Evolutionary conservation across 495 filamentous ascomycete genomes (phyloP), one percentile per base, ranked within the genome.

Genomic region (Emericellopsis terricola): DNA sequence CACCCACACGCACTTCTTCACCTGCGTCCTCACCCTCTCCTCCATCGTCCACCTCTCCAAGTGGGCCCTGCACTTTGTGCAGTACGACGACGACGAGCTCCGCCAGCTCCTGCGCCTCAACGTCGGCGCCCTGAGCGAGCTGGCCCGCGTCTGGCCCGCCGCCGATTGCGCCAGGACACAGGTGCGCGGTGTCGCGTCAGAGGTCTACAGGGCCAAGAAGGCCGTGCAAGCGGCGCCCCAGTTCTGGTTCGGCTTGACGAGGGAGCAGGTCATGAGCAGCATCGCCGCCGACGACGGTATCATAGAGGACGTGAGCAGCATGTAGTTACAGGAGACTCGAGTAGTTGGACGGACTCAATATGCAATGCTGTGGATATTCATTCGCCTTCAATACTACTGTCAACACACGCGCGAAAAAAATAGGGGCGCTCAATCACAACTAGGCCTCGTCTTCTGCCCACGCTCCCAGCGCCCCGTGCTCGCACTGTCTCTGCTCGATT

Each of bases 1-100:
- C 8, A 72, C 69, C 33, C 83, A 92, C 57, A 85, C 81, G 2
- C 83, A 85, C 15, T 86, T 92, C 55, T 86, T 92, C 59, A 84
- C 78, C 16, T 92, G 83, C 48, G 72, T 83, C 11, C 58, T 91
- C 15, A 84, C 78, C 8, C 67, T 86, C 40, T 59, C 66, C 1
- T 62, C 68, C 5, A 68, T 73, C 45, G 69, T 76, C 18, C 70
- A 76, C 39, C 59, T 76, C 3, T 66, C 60, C 38, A 64, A 64
- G 36, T 71, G 68, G 73, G 80, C 59, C 39, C 55, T 62, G n/a
- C 58, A 57, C 41, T 54, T 59, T 18, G 53, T 60, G 28, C 52
- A 51, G 34, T 49, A 62, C 3, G 70, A 73, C 39, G 75, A 75
- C 34, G 76, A 80, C 44, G 76, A 75, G 38, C 73, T 81, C 35